phyloP scores from a whole-genome alignment of 768 basidiomycete genomes.

The Albatrellus ellisii region DNA sequence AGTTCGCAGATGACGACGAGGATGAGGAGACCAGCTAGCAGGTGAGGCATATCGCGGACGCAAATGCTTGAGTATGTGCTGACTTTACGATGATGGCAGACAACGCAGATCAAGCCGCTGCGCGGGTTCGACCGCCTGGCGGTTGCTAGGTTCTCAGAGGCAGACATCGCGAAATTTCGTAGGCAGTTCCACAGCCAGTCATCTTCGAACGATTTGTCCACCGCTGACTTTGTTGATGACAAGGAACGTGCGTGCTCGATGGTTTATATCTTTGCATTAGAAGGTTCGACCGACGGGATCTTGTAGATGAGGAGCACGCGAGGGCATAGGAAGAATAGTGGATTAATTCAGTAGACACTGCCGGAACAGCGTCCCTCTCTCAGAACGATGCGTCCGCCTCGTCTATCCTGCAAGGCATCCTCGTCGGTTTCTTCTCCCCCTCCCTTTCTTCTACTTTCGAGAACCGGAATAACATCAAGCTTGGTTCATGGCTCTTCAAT shows the following conservation, averaged over 20 bases:
- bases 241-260: slow-evolving; percentile 48
- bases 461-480: too few species aligned
- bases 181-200: slow-evolving; percentile 83
- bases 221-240: slow-evolving; percentile 50
- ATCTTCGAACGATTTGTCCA: slow-evolving; percentile 54
- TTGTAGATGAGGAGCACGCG: slow-evolving; percentile 85
- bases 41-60: slow-evolving; percentile 24
- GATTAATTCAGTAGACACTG: slow-evolving; percentile 75
- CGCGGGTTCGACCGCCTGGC: slow-evolving; percentile 87
- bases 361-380: slow-evolving; percentile 43
- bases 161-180: slow-evolving; percentile 83
- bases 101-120: slow-evolving; percentile 61
- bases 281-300: not conserved
- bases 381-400: slow-evolving; percentile 40
- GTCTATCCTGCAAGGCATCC: slow-evolving; percentile 67
- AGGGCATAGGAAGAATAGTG: slow-evolving; percentile 89
- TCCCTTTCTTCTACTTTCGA: slow-evolving; percentile 84
- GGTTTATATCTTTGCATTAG: not conserved
- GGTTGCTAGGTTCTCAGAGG: slow-evolving; percentile 81
- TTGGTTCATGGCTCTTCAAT: too few species aligned
- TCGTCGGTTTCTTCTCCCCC: slow-evolving; percentile 91
- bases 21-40: slow-evolving; percentile 41
- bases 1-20: slow-evolving; percentile 42
- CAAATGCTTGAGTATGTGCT: not conserved
- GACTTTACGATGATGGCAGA: slow-evolving; percentile 23